Conservation (phyloP, 345 rosid genomes). For the Toxicodendron radicans region DNA sequence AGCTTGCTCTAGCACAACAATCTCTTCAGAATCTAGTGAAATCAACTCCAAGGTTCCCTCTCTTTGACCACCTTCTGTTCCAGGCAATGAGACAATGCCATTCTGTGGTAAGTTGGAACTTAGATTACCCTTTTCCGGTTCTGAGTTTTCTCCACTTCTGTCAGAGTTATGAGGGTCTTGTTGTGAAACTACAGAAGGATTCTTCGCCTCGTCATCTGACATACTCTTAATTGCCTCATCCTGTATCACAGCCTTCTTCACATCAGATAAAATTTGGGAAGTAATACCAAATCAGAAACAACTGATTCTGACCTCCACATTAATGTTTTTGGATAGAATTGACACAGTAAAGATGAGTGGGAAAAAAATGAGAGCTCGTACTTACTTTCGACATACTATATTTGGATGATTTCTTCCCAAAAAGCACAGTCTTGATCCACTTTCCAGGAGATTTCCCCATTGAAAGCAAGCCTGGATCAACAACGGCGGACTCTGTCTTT, state of each 20-base stretch:
- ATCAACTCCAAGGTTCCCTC: background rate
- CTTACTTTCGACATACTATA: conserved; percentile 7
- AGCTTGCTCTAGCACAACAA: conserved; percentile 13
- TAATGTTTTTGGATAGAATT: too few relatives aligned
- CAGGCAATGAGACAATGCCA: conserved; percentile 1
- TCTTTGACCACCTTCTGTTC: background rate
- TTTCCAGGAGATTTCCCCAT: conserved; percentile 31
- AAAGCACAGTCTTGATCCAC: conserved; percentile 24
- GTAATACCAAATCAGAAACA: too few relatives aligned
- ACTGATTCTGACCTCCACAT: too few relatives aligned
- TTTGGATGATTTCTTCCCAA: conserved; percentile 24
- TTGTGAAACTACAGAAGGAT: conserved; percentile 9
- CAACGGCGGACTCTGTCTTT: background rate
- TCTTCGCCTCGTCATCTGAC: background rate
- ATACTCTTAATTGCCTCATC: background rate
- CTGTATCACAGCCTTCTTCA: background rate
- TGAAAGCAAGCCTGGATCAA: conserved; percentile 2
- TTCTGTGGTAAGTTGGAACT: conserved; percentile 4
- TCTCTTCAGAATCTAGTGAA: background rate
- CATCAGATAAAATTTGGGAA: background rate
- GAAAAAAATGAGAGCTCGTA: background rate
- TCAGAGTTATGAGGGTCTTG: background rate
- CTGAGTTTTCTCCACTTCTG: conserved; percentile 10
- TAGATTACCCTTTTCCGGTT: conserved; percentile 1
- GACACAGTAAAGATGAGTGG: background rate